Evolutionary conservation across 805 yeast species (phyloP), one percentile per base, ranked within the genome.

Genomic region (Osmozyma mogii): DNA sequence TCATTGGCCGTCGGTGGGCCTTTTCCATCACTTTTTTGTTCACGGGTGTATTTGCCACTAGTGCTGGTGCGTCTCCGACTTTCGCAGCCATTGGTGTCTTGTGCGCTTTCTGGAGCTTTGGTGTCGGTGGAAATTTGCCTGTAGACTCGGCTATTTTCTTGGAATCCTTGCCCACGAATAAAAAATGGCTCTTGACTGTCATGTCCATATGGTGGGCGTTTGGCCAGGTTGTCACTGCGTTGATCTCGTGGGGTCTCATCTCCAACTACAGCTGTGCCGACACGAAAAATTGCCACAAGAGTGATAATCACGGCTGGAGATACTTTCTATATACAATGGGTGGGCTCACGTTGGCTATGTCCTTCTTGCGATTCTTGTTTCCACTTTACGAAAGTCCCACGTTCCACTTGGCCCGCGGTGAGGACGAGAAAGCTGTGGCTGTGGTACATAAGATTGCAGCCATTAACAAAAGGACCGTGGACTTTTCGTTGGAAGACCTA

Each of bases 251-350:
- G 43, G 41, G 37, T 12, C 29, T 41, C n/a, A 34, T 41, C 12
- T 25, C 43, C 12, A 41, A 36, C 18, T 38, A 23, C 19, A 30
- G 36, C 24, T 41, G 45, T 28, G 11, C 25, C 4, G 40, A 30
- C 22, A 14, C 20, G 13, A 19, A 27, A 23, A 32, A 25, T 6
- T 75, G 82, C 46, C 57, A 59, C 17, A 56, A 69, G 7, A 34
- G 43, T 9, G 47, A 56, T 20, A 75, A 75, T 49, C 62, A 67
- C 54, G 82, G 82, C 29, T 75, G 82, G 81, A 52, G 82, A 43
- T 75, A 75, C 49, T 57, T 63, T 28, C 56, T 62, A 38, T 63
- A 65, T 37, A 72, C 73, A 5, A 43, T 71, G 31, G 52, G 68
- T 9, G 68, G 77, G 14, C 36, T 75, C 20, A 76, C 75, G 3